Conservation (phyloP, 2,329 filamentous ascomycete genomes). For the Calycina herbarum region DNA sequence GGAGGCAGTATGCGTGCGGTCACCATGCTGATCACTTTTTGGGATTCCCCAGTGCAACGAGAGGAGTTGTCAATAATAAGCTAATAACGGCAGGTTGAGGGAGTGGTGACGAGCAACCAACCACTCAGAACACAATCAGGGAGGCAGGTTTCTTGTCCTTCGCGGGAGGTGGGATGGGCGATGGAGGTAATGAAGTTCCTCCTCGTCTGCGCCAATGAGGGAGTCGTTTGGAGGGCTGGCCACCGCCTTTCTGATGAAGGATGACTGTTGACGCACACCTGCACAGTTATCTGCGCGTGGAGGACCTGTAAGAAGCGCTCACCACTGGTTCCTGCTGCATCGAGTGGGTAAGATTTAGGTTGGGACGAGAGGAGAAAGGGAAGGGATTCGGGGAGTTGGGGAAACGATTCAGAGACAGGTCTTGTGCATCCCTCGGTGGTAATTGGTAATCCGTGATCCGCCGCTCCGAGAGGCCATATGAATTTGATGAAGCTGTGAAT, state of each 20-base stretch:
- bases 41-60: not conserved
- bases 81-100: not conserved
- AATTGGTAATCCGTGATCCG: slow-evolving; percentile 2
- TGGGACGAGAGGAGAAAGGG: not conserved
- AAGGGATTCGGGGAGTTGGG: not conserved
- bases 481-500: not conserved
- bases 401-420: slow-evolving; percentile 2
- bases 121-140: not conserved
- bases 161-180: not conserved
- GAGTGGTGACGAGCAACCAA: not conserved
- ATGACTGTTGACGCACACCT: not conserved
- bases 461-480: slow-evolving; percentile 3
- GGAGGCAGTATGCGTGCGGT: not conserved
- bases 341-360: not conserved
- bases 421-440: not conserved
- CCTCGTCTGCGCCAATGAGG: not conserved
- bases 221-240: not conserved
- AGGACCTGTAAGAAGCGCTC: not conserved
- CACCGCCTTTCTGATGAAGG: slow-evolving; percentile 3
- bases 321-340: not conserved
- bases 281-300: not conserved
- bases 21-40: slow-evolving; percentile 3
- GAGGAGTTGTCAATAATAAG: not conserved
- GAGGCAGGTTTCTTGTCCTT: not conserved
- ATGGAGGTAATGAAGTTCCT: not conserved